Evolutionary conservation across 352 stramenopile genomes (phyloP).

Genomic region (Pythium monospermum): DNA sequence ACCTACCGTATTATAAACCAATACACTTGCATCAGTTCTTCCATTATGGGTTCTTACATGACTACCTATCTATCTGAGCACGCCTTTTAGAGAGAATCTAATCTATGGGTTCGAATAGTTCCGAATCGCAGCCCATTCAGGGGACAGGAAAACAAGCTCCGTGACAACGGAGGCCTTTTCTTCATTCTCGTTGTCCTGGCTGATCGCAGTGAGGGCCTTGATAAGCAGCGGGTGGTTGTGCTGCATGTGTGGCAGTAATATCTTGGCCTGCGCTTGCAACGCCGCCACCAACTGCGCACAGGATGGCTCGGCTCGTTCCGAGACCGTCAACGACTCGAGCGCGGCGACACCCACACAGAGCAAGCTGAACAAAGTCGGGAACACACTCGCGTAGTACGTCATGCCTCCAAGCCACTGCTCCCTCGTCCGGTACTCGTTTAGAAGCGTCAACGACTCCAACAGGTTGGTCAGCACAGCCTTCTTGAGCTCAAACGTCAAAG

Average conservation of each 20-base stretch:
- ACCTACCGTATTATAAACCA: too few relatives aligned
- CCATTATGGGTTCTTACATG: too few relatives aligned
- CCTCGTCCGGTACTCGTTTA: conserved; percentile 10
- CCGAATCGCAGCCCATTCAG: conserved; percentile 9
- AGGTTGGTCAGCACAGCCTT: conserved; percentile 28
- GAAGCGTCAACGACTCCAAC: conserved; percentile 21
- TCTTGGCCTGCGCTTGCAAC: background rate
- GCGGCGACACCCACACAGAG: conserved; percentile 37
- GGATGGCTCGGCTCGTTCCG: background rate
- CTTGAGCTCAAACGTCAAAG: conserved; percentile 1
- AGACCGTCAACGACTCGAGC: conserved; percentile 15
- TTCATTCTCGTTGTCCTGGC: background rate
- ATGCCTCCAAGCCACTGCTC: conserved; percentile 57
- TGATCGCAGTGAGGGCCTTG: conserved; percentile 6
- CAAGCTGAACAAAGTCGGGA: conserved; percentile 46
- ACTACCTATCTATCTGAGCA: too few relatives aligned
- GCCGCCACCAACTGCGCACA: background rate
- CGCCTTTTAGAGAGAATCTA: too few relatives aligned
- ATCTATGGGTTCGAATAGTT: too few relatives aligned
- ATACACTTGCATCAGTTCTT: too few relatives aligned
- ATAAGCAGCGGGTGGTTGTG: conserved; percentile 5
- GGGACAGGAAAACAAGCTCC: conserved; percentile 11
- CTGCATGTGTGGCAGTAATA: conserved; percentile 2
- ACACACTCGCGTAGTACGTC: conserved; percentile 63
- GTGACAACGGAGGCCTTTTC: background rate